Base-by-base conservation (phyloP, 768 basidiomycete genomes). In the Lentinula raphanica region DNA sequence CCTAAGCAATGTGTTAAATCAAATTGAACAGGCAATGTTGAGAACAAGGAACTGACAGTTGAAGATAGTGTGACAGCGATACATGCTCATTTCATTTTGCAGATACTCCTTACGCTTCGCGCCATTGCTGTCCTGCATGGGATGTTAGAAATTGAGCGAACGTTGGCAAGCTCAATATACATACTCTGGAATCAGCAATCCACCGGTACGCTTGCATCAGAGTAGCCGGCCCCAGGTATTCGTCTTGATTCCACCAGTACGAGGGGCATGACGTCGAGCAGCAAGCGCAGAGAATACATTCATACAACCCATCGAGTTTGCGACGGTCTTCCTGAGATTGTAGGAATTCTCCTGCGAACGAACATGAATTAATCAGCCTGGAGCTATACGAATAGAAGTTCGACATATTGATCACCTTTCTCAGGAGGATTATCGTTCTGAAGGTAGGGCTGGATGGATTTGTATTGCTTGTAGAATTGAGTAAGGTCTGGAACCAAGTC, bases 231-330 rank as follows among this genome's bases (percentile, higher is more conserved):
- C 96, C 95, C 39, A 99, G 88, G 73, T 99, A 99, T 72, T 94
- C 90, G 69, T 98, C 94, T 74, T 94, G 93, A 76, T 98, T 98
- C 96, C 96, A 98, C 96, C 96, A 98, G 75, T 98, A 97, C 29
- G 88, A 90, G 3, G 96, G 96, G 81, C 96, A 99, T 44, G 90
- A 91, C 0, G 96, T 98, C 42, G 94, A 94, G 78, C 96, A 99
- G 76, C 97, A 98, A 2, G 96, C 93, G 67, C 93, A 95, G 58
- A 95, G 85, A 62, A 96, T 98, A 72, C 95, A 95, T 72, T 98
- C 97, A 77, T 98, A 99, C 77, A 98, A 84, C 49, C 95, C 94
- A 64, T 91, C 96, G 17, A 99, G 86, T 74, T 98, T 98, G 80
- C 85, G 86, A 68, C 96, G 85, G 69, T 99, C 94, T 65, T 92